Evolutionary conservation across 176 grass and related monocot genomes (phyloP).

Genomic region (Triticum timopheevii): DNA sequence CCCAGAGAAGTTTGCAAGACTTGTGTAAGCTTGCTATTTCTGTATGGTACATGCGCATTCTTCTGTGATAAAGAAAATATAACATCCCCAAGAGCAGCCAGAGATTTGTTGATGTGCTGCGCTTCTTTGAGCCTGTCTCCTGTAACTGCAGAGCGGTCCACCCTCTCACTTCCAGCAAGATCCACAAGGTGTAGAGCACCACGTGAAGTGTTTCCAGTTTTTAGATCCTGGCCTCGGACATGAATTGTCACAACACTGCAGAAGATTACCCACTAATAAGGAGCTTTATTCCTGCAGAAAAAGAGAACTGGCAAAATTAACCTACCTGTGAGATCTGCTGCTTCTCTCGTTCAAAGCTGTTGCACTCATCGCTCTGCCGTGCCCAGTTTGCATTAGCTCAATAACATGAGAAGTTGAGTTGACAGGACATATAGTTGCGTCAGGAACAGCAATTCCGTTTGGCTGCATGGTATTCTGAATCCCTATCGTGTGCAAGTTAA

Average conservation of each 20-base stretch:
- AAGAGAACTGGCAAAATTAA: constrained; percentile 16
- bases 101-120: constrained; percentile 88
- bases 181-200: constrained; percentile 84
- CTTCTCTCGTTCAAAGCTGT: constrained; percentile 94
- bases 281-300: neutral
- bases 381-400: constrained; percentile 74
- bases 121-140: constrained; percentile 90
- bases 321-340: constrained; percentile 87
- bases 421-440: constrained; percentile 75
- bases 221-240: constrained; percentile 63
- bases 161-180: constrained; percentile 82
- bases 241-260: constrained; percentile 83
- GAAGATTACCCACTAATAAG: constrained; percentile 20
- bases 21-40: constrained; percentile 96
- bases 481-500: constrained; percentile 75
- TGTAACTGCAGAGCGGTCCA: constrained; percentile 75
- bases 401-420: constrained; percentile 80
- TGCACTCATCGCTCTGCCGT: constrained; percentile 67
- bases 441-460: constrained; percentile 79
- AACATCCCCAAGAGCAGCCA: constrained; percentile 82
- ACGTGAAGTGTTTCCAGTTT: constrained; percentile 49
- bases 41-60: constrained; percentile 70
- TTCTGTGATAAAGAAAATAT: constrained; percentile 86
- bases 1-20: constrained; percentile 80
- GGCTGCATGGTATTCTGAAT: constrained; percentile 74